Evolutionary conservation across 1,139 yeast species (phyloP).

Genomic region (Suhomyces choctaworum): DNA sequence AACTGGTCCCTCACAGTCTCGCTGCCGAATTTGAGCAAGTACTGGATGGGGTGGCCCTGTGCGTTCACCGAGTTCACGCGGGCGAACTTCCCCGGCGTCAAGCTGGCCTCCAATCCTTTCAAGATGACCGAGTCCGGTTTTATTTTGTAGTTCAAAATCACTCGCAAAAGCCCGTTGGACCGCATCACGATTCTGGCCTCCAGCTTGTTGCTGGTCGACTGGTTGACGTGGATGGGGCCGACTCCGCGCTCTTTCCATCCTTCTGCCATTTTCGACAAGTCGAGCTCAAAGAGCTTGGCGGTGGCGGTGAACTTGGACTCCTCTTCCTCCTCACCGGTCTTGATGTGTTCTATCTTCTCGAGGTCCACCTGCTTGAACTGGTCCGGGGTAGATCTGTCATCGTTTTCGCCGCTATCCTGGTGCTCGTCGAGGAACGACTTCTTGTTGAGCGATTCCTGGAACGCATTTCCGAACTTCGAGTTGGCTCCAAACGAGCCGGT

Average conservation of each 20-base stretch:
- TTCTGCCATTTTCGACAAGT: constrained; percentile 57
- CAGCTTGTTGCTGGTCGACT: constrained; percentile 35
- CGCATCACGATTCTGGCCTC: constrained; percentile 77
- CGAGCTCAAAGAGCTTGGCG: constrained; percentile 78
- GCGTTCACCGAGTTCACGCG: constrained; percentile 57
- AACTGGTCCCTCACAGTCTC: constrained; percentile 62
- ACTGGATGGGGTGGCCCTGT: constrained; percentile 72
- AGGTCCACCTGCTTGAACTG: constrained; percentile 54
- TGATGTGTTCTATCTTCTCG: constrained; percentile 52
- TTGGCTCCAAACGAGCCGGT: constrained; percentile 53
- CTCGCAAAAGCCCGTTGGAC: constrained; percentile 80
- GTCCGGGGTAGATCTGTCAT: constrained; percentile 19
- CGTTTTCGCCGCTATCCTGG: constrained; percentile 15
- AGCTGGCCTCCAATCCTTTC: constrained; percentile 84
- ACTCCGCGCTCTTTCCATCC: constrained; percentile 98
- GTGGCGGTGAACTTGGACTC: constrained; percentile 64
- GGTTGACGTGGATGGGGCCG: constrained; percentile 82
- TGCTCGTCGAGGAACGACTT: constrained; percentile 56
- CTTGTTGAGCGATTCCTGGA: constrained; percentile 48
- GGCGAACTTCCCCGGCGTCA: constrained; percentile 75
- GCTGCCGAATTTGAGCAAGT: constrained; percentile 71
- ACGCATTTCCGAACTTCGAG: constrained; percentile 59
- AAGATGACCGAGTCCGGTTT: constrained; percentile 55
- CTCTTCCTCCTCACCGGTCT: constrained; percentile 93
- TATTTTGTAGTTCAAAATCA: constrained; percentile 75